These are phyloP conservation scores for Gracilariopsis chorda DNA, from an alignment of 23 red algal species.

Conservation along the genomic window DNA sequence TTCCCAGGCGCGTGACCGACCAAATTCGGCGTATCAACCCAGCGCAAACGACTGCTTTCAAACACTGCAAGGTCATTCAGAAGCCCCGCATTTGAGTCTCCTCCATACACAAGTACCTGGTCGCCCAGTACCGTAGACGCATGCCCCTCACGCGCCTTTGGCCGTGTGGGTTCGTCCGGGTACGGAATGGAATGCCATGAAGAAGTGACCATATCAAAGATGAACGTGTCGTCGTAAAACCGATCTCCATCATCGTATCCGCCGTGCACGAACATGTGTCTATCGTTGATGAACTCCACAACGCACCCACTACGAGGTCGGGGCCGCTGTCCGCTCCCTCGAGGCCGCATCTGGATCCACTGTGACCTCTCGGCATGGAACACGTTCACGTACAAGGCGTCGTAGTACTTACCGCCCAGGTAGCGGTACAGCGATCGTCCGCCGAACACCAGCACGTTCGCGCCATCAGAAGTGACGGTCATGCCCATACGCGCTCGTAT, in stretches of 20 bases:
- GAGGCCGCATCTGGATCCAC: slow-evolving; percentile 57
- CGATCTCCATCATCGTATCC: slow-evolving; percentile 58
- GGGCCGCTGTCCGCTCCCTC: slow-evolving; percentile 20
- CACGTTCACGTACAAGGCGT: slow-evolving; percentile 7
- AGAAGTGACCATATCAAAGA: slow-evolving; percentile 52
- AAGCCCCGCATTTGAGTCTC: neutral
- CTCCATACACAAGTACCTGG: slow-evolving; percentile 50
- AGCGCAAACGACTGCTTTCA: slow-evolving; percentile 43
- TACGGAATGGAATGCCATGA: slow-evolving; percentile 50
- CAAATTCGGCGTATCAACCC: slow-evolving; percentile 1
- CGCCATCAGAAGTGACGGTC: slow-evolving; percentile 22
- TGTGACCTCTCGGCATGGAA: slow-evolving; percentile 51
- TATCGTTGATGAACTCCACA: slow-evolving; percentile 36
- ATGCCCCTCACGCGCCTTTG: slow-evolving; percentile 59
- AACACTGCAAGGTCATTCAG: slow-evolving; percentile 50
- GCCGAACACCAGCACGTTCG: slow-evolving; percentile 40
- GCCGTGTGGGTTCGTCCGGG: slow-evolving; percentile 33
- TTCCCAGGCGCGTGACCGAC: slow-evolving; percentile 44
- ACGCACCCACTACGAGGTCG: slow-evolving; percentile 51
- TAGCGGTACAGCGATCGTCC: slow-evolving; percentile 61
- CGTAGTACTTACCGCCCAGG: slow-evolving; percentile 63
- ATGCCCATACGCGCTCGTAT: slow-evolving; percentile 51
- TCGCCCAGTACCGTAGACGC: slow-evolving; percentile 24
- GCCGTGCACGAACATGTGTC: slow-evolving; percentile 57
- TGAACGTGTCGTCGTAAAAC: slow-evolving; percentile 51